phyloP scores from a whole-genome alignment of 2,329 filamentous ascomycete species.

The Exophiala aquamarina region DNA sequence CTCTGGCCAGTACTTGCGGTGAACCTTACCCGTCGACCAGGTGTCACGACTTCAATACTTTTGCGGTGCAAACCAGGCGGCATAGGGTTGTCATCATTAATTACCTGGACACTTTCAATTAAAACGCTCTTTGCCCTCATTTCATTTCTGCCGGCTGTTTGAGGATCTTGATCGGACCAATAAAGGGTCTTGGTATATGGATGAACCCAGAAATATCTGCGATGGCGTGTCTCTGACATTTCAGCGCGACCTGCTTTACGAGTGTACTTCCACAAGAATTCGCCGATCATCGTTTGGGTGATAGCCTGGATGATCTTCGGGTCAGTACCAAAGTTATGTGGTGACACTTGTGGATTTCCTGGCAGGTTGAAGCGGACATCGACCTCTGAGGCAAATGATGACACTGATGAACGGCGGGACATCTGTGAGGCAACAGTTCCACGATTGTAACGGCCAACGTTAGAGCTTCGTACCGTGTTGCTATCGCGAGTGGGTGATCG shows the following conservation, averaged over 20 bases:
- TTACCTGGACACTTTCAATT: slow-evolving; percentile 88
- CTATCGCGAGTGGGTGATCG: slow-evolving; percentile 51
- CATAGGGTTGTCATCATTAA: slow-evolving; percentile 91
- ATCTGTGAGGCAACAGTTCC: slow-evolving; percentile 39
- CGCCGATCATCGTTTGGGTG: slow-evolving; percentile 98
- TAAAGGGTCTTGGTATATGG: slow-evolving; percentile 95
- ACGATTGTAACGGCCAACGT: slow-evolving; percentile 28
- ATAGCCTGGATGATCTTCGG: slow-evolving; percentile 99
- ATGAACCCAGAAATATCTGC: slow-evolving; percentile 98
- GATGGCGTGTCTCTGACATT: slow-evolving; percentile 85
- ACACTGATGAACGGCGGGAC: slow-evolving; percentile 79
- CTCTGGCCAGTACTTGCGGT: slow-evolving; percentile 90
- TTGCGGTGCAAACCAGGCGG: slow-evolving; percentile 93
- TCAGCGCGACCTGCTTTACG: slow-evolving; percentile 87
- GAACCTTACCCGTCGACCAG: slow-evolving; percentile 86
- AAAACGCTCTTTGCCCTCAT: slow-evolving; percentile 83
- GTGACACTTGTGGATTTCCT: slow-evolving; percentile 53
- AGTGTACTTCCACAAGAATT: slow-evolving; percentile 99
- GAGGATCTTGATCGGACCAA: slow-evolving; percentile 91
- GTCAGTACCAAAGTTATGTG: slow-evolving; percentile 72
- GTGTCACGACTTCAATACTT: slow-evolving; percentile 86
- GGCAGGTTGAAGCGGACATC: slow-evolving; percentile 86
- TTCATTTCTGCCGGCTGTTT: slow-evolving; percentile 72
- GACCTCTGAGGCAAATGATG: slow-evolving; percentile 92
- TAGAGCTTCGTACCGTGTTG: slow-evolving; percentile 56